Evolutionary conservation across 768 basidiomycete species (phyloP).

Genomic region (Xerocomus potaroensis): DNA sequence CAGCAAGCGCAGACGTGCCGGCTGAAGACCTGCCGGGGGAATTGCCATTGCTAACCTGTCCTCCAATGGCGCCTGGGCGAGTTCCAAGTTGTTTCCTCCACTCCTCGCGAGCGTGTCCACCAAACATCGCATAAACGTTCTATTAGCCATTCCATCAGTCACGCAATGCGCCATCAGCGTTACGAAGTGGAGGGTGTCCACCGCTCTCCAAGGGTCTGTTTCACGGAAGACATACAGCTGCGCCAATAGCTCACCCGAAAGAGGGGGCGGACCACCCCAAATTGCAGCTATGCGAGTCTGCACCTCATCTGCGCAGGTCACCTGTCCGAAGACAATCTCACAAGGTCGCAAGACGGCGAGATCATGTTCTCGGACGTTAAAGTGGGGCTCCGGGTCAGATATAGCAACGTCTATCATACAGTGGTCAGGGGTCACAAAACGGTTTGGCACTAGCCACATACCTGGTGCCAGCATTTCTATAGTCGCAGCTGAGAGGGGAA

Average conservation of each 20-base stretch:
- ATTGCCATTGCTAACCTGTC: slow-evolving; percentile 5
- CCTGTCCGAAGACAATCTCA: slow-evolving; percentile 37
- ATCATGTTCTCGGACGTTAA: slow-evolving; percentile 39
- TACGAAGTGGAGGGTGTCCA: neutral
- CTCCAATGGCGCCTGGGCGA: too few species aligned
- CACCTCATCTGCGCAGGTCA: slow-evolving; percentile 35
- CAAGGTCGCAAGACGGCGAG: slow-evolving; percentile 28
- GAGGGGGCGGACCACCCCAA: slow-evolving; percentile 31
- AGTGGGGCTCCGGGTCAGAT: slow-evolving; percentile 13
- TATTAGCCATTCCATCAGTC: neutral
- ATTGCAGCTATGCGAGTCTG: slow-evolving; percentile 24
- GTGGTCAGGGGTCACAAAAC: neutral
- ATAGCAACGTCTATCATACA: too few species aligned
- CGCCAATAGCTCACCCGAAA: slow-evolving; percentile 39
- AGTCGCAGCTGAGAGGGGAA: neutral
- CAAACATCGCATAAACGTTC: neutral
- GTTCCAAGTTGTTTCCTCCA: neutral
- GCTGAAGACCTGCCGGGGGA: slow-evolving; percentile 17
- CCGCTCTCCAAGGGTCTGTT: slow-evolving; percentile 14
- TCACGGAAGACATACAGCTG: neutral
- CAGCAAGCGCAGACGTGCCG: neutral
- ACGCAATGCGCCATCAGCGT: too few species aligned
- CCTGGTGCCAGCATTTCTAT: neutral
- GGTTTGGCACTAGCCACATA: neutral
- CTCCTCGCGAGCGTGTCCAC: neutral